phyloP scores from a whole-genome alignment of 1,139 yeast species.

The Dujonia santamariae region DNA sequence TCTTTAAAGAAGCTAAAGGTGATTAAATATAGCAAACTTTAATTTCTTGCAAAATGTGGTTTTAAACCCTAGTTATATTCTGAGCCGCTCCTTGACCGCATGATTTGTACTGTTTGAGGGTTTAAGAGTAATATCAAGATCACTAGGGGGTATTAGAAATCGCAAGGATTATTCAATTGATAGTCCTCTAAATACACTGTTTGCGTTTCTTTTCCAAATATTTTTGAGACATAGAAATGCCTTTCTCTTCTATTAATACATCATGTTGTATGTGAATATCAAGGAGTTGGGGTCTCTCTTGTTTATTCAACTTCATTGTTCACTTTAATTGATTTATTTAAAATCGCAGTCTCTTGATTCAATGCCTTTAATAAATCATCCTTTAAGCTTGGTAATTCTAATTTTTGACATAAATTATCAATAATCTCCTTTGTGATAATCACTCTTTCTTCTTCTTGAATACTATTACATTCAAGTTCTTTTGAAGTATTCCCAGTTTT shows the following conservation, averaged over 20 bases:
- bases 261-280: neutral
- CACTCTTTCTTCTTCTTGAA: slow-evolving; percentile 25
- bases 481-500: slow-evolving; percentile 9
- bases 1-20: no score
- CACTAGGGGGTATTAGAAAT: neutral
- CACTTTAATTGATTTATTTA: slow-evolving; percentile 1
- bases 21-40: no score
- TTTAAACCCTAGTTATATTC: no score
- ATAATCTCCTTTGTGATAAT: slow-evolving; percentile 31
- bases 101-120: no score
- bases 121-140: no score
- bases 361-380: slow-evolving; percentile 44
- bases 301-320: neutral
- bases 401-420: slow-evolving; percentile 23
- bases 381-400: slow-evolving; percentile 34
- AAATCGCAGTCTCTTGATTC: slow-evolving; percentile 38
- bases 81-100: no score
- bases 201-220: neutral
- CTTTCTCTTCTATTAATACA: neutral
- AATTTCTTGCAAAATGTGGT: no score
- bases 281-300: slow-evolving; percentile 1
- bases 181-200: neutral
- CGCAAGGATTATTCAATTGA: neutral
- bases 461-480: slow-evolving; percentile 12
- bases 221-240: neutral